A percentile compares a stretch with the other conserved stretches of the same genome.
phyloP scores from a whole-genome alignment of 208 protist genomes.

The Wallacemonas sp. region DNA sequence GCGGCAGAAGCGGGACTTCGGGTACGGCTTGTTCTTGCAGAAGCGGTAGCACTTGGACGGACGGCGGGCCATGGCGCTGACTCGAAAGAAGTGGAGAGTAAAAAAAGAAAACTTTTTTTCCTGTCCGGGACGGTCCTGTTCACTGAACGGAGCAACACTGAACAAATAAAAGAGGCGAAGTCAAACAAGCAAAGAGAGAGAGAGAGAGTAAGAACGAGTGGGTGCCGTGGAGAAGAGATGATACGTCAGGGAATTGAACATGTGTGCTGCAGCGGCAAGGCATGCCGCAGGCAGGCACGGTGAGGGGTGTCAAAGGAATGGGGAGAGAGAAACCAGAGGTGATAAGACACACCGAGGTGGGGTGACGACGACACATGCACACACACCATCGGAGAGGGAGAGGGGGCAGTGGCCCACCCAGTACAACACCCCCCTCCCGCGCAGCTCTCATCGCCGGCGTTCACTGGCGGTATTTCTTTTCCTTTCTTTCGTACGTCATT shows the following conservation, averaged over 20 bases:
- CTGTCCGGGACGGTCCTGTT: conserved; percentile 4
- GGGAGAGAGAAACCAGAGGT: conserved; percentile 12
- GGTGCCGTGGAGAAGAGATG: too few species aligned
- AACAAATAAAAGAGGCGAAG: neutral
- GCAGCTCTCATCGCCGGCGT: too few species aligned
- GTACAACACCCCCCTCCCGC: too few species aligned
- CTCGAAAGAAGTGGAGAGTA: neutral
- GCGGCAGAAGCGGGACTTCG: conserved; percentile 81
- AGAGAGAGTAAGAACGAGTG: conserved; percentile 5
- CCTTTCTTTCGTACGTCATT: too few species aligned
- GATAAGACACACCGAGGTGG: too few species aligned
- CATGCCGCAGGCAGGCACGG: neutral
- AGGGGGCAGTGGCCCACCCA: too few species aligned
- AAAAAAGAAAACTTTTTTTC: conserved; percentile 16
- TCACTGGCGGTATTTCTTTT: too few species aligned
- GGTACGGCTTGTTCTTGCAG: conserved; percentile 83
- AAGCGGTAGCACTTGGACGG: conserved; percentile 77
- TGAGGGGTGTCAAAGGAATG: neutral
- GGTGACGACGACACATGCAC: too few species aligned
- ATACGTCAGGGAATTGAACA: too few species aligned
- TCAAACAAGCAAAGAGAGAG: conserved; percentile 5
- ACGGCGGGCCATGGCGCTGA: conserved; percentile 62
- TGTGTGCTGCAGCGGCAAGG: too few species aligned
- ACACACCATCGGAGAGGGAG: too few species aligned
- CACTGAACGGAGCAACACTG: conserved; percentile 4